These are phyloP conservation scores for Sclerotinia trifoliorum DNA, from an alignment of 2,329 filamentous ascomycete genomes.

Conservation along the genomic window DNA sequence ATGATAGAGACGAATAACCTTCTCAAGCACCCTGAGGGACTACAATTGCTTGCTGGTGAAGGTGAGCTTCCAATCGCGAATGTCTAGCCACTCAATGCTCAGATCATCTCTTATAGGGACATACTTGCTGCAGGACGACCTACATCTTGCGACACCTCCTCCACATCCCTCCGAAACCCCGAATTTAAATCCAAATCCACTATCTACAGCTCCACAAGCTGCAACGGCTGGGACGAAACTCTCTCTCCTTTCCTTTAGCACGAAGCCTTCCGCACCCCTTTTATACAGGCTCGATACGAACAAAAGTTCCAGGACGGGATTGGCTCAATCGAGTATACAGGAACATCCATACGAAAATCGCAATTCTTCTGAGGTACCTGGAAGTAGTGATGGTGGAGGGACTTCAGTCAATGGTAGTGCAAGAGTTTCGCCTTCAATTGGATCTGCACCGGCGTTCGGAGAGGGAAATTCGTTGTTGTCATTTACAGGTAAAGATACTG, in stretches of 20 bases:
- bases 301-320: slow-evolving; percentile 46
- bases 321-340: slow-evolving; percentile 51
- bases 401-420: slow-evolving; percentile 51
- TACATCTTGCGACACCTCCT: slow-evolving; percentile 89
- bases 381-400: slow-evolving; percentile 55
- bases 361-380: slow-evolving; percentile 59
- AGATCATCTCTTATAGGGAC: slow-evolving; percentile 57
- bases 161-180: slow-evolving; percentile 94
- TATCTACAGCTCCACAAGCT: slow-evolving; percentile 81
- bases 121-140: slow-evolving; percentile 85
- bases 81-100: background rate
- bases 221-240: slow-evolving; percentile 82
- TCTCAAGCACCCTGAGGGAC: slow-evolving; percentile 74
- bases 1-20: slow-evolving; percentile 95
- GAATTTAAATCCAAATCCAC: slow-evolving; percentile 81
- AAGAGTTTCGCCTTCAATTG: slow-evolving; percentile 35
- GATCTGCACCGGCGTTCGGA: slow-evolving; percentile 69
- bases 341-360: slow-evolving; percentile 62
- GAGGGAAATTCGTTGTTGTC: slow-evolving; percentile 77
- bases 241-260: slow-evolving; percentile 58
- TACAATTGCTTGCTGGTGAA: slow-evolving; percentile 91
- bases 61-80: slow-evolving; percentile 49
- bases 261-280: slow-evolving; percentile 45
- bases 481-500: slow-evolving; percentile 64
- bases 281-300: slow-evolving; percentile 56